Conservation (phyloP, 1,284 basidiomycete genomes). For the Tetrapyrgos nigripes region DNA sequence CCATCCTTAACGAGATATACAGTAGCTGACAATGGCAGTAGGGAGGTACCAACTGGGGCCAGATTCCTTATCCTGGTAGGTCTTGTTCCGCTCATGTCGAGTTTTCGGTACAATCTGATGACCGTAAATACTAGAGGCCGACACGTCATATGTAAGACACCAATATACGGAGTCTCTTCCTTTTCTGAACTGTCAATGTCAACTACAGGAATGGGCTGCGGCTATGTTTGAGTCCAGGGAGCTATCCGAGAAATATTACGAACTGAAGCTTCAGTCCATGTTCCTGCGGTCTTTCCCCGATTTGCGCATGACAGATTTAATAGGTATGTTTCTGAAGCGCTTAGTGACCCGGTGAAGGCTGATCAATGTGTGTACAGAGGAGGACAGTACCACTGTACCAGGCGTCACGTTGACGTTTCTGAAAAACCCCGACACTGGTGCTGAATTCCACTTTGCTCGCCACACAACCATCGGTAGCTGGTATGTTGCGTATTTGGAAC, state of each 20-base stretch:
- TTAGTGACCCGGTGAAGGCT: too few relatives aligned
- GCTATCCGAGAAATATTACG: slow-evolving; percentile 71
- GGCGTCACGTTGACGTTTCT: slow-evolving; percentile 57
- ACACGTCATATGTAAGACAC: background rate
- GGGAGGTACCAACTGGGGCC: background rate
- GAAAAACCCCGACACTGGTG: slow-evolving; percentile 55
- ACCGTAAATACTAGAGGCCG: background rate
- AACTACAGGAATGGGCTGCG: background rate
- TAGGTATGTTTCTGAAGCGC: slow-evolving; percentile 43
- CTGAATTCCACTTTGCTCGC: slow-evolving; percentile 63
- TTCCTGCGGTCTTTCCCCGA: slow-evolving; percentile 65
- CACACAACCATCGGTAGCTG: slow-evolving; percentile 38
- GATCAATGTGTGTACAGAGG: background rate
- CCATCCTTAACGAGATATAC: background rate
- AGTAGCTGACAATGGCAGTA: background rate
- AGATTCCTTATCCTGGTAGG: background rate
- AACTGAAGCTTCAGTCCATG: slow-evolving; percentile 71
- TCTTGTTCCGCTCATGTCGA: background rate
- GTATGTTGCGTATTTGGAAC: slow-evolving; percentile 7
- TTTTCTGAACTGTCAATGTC: background rate
- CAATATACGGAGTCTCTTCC: background rate
- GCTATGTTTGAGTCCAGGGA: slow-evolving; percentile 69
- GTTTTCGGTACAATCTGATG: background rate
- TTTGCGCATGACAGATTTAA: slow-evolving; percentile 62
- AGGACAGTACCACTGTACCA: slow-evolving; percentile 38